A percentile compares a stretch with the other conserved stretches of the same genome.
phyloP scores from a whole-genome alignment of 2,329 filamentous ascomycete species.

The Arachnomyces sp. region DNA sequence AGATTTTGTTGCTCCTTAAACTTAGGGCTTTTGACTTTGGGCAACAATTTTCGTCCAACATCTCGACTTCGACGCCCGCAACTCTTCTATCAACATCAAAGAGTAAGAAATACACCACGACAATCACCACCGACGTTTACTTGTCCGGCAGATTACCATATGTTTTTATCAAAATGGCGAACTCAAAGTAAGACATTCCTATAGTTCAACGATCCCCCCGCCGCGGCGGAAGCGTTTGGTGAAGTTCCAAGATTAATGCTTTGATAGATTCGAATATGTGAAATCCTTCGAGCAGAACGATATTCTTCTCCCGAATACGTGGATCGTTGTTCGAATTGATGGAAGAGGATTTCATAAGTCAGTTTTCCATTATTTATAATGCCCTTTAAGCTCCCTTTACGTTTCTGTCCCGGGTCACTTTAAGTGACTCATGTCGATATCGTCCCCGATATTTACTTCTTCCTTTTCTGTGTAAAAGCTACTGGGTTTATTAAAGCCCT shows the following conservation, averaged over 20 bases:
- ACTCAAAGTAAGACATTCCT: slow-evolving; percentile 13
- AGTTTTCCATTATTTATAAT: slow-evolving; percentile 15
- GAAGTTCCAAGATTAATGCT: neutral
- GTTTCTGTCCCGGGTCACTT: neutral
- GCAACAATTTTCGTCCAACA: too few species aligned
- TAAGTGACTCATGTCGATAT: neutral
- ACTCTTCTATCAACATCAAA: slow-evolving; percentile 1
- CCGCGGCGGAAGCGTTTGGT: too few species aligned
- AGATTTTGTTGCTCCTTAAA: too few species aligned
- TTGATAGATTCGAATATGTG: slow-evolving; percentile 81
- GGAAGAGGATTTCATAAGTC: slow-evolving; percentile 93
- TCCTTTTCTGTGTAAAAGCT: neutral
- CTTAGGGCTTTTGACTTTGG: too few species aligned
- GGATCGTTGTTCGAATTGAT: slow-evolving; percentile 91
- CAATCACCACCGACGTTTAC: too few species aligned
- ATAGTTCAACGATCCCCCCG: too few species aligned
- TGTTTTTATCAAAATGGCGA: slow-evolving; percentile 11
- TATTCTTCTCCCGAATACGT: slow-evolving; percentile 76
- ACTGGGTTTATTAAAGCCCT: too few species aligned
- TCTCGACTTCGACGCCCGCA: neutral
- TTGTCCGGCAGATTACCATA: too few species aligned
- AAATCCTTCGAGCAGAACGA: slow-evolving; percentile 81
- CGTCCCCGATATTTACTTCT: neutral
- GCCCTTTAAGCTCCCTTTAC: slow-evolving; percentile 3
- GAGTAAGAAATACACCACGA: neutral